Evolutionary conservation across 768 basidiomycete genomes (phyloP), one percentile per base, ranked within the genome.

Genomic region (Boletus subparvulus): DNA sequence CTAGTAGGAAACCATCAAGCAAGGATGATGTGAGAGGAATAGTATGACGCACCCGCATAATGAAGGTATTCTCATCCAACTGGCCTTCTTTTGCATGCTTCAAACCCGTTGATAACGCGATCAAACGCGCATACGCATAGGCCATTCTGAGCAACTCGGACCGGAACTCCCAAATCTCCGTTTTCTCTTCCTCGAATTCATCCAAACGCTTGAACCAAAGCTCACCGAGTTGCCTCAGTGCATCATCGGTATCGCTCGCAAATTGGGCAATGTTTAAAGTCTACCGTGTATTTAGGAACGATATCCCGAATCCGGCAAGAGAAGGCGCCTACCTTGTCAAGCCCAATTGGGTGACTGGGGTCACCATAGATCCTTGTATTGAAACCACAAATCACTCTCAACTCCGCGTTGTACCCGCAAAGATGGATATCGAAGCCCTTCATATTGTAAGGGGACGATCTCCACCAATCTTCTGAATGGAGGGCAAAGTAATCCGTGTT

Each of bases 361-460:
- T 92, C 81, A 62, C 82, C 90, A 66, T 90, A 85, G 21, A 93
- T 86, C 65, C 80, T 81, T 11, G 75, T 75, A 56, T 80, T 68
- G 64, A 91, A 93, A 16, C 69, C 65, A 4, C 80, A 77, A 69
- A 90, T 81, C 26, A 88, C 70, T 64, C 83, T 81, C 61, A 93
- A 71, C 67, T 90, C 88, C 5, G 83, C 80, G 56, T 88, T 92
- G 66, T 93, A 93, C 14, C 83, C 85, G 65, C 83, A 88, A 39
- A 86, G 74, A 52, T 94, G 92, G 48, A 94, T 86, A 68, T 94
- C 91, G 61, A 91, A 92, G 64, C 86, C 77, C 46, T 76, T 73
- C 72, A 90, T 75, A 64, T 90, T 91, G 68, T 81, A 84, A 9
- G 76, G 77, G 1, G 88, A 90, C 55, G 76, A 79, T 50, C 74